phyloP scores from a whole-genome alignment of 1,284 basidiomycete species.

The Marasmius sp. region DNA sequence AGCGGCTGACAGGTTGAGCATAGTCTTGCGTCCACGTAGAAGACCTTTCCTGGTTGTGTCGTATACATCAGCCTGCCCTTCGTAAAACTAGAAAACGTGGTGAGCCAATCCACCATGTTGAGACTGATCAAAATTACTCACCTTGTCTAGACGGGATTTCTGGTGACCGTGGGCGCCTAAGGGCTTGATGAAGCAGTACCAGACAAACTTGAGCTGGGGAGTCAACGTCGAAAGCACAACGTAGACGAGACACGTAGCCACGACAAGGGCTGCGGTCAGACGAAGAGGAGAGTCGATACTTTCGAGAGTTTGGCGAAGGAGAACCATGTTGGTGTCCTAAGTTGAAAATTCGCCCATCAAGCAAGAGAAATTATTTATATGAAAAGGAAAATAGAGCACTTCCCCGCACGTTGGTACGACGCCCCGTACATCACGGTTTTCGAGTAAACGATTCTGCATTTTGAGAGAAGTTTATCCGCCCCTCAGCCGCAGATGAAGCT shows the following conservation, averaged over 20 bases:
- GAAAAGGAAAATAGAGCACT: not conserved
- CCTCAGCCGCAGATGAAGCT: too few relatives aligned
- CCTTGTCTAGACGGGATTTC: conserved; percentile 43
- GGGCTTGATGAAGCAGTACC: conserved; percentile 48
- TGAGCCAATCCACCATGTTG: not conserved
- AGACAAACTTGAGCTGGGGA: conserved; percentile 44
- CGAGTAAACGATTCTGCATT: too few relatives aligned
- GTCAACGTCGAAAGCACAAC: conserved; percentile 9
- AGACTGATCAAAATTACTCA: conserved; percentile 9
- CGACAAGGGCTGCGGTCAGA: conserved; percentile 1
- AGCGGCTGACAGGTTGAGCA: conserved; percentile 68
- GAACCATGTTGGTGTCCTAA: not conserved
- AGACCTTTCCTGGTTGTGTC: conserved; percentile 62
- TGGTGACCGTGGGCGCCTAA: conserved; percentile 35
- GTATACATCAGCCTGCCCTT: conserved; percentile 71
- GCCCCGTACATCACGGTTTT: too few relatives aligned
- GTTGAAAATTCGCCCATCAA: not conserved
- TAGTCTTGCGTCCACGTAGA: conserved; percentile 69
- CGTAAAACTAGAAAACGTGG: conserved; percentile 49
- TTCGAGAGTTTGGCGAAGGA: not conserved
- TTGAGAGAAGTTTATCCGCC: too few relatives aligned
- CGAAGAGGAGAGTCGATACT: not conserved
- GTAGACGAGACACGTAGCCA: conserved; percentile 3
- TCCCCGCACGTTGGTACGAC: not conserved
- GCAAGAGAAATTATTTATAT: not conserved